These are phyloP conservation scores for Dimargaris verticillata DNA, from an alignment of 192 early-diverging fungal species.

Conservation along the genomic window DNA sequence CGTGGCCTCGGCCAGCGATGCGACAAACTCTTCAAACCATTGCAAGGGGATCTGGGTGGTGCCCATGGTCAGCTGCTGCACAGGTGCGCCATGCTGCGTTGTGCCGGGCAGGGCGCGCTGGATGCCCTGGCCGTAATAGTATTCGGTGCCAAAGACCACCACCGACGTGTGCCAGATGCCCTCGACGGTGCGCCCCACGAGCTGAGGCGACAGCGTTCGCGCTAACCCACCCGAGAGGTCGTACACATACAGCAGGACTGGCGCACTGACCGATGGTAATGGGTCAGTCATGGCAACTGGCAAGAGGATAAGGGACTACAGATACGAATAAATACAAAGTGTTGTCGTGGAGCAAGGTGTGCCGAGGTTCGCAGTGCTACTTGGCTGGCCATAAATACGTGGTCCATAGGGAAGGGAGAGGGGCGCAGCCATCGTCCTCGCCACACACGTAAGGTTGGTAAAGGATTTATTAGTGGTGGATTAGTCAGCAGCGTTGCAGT, in stretches of 20 bases:
- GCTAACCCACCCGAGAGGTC: slow-evolving; percentile 65
- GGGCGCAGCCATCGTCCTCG: no score
- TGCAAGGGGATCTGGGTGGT: slow-evolving; percentile 54
- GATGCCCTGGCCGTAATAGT: slow-evolving; percentile 69
- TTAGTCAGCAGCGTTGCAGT: no score
- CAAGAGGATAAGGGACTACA: no score
- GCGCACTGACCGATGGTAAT: not conserved
- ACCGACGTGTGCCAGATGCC: slow-evolving; percentile 57
- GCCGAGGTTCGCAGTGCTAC: no score
- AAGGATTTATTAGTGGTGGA: no score
- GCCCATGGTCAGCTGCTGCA: slow-evolving; percentile 60
- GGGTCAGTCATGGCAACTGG: no score
- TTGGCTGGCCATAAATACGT: no score
- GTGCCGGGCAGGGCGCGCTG: slow-evolving; percentile 21
- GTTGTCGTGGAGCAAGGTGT: no score
- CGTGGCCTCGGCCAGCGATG: slow-evolving; percentile 28
- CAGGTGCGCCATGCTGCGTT: slow-evolving; percentile 47
- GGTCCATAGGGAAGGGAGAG: no score
- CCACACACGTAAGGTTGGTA: no score
- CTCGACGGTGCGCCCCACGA: slow-evolving; percentile 23
- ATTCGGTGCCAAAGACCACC: slow-evolving; percentile 57
- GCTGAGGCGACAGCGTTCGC: slow-evolving; percentile 34
- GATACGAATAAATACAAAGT: no score
- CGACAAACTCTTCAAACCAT: slow-evolving; percentile 51
- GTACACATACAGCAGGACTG: slow-evolving; percentile 38